Evolutionary conservation across 2,329 filamentous ascomycete species (phyloP), one percentile per base, ranked within the genome.

Genomic region (Beauveria rudraprayagi): DNA sequence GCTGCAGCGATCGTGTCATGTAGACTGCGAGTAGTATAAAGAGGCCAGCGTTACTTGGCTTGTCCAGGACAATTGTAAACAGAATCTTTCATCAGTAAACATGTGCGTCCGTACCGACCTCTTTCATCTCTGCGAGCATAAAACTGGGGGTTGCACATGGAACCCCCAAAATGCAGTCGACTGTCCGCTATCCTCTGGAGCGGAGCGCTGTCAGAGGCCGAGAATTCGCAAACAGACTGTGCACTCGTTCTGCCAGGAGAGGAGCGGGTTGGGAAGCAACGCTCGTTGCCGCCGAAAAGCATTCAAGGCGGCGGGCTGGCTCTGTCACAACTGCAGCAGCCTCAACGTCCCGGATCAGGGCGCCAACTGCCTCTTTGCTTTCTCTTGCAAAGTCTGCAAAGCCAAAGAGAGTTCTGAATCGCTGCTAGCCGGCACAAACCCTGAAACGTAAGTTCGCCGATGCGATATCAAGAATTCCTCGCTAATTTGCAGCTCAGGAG

Each of bases 81-180:
- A 14, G 37, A 34, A 11, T 5, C 16, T 11, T 22, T 19, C 19
- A 26, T 26, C 24, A 26, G 24, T 5, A 43, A 54, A 41, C 34
- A 40, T 59, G 56, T 59, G 56, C 40, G 37, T 44, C 17, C n/a
- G 37, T 43, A 59, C 24, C 3, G 24, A 52, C 7, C 43, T 44
- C 10, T 10, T 59, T 22, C 56, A 51, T n/a, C 56, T 59, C 47
- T 59, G 56, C 24, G 56, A 47, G 4, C 56, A 59, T 17, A 11
- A 10, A 5, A 59, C 6, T 26, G 56, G 56, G 2, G 1, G 34
- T 14, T 22, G 11, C 26, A n/a, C 17, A 8, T 59, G 47, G 56
- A 4, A 24, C 3, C 56, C 47, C 30, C 4, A 40, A 5, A 44
- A 57, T 19, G 11, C 55, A 22, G 16, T 34, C 44, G 55, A 30